phyloP scores from a whole-genome alignment of 495 filamentous ascomycete genomes.

The Echria macrotheca region DNA sequence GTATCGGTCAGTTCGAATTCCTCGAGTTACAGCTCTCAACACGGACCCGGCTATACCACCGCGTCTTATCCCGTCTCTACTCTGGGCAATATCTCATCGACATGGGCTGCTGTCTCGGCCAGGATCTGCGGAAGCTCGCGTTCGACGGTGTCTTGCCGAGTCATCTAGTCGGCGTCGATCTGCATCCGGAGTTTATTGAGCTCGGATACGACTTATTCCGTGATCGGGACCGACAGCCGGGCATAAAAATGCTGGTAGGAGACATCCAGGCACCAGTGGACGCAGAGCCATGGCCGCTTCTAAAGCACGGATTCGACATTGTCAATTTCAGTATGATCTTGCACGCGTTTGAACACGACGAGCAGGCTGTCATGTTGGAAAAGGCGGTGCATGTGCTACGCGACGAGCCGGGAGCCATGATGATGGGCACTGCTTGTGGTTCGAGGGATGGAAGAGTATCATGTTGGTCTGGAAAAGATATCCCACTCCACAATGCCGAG shows the following conservation, averaged over 20 bases:
- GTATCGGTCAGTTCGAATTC: conserved; percentile 37
- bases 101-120: conserved; percentile 47
- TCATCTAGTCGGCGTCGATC: conserved; percentile 45
- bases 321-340: conserved; percentile 41
- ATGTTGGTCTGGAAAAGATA: conserved; percentile 1
- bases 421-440: conserved; percentile 9
- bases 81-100: conserved; percentile 38
- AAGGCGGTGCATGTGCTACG: conserved; percentile 28
- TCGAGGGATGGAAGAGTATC: background rate
- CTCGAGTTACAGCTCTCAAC: conserved; percentile 31
- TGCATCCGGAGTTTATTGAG: conserved; percentile 45
- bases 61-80: conserved; percentile 37
- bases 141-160: conserved; percentile 37
- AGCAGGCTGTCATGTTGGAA: conserved; percentile 27
- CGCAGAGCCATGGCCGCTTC: conserved; percentile 14
- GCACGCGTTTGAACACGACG: conserved; percentile 40
- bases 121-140: conserved; percentile 47
- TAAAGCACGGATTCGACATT: conserved; percentile 25
- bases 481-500: conserved; percentile 37
- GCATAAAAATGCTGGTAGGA: conserved; percentile 22
- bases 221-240: conserved; percentile 25
- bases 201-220: conserved; percentile 43
- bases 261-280: conserved; percentile 28
- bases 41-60: conserved; percentile 26
- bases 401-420: conserved; percentile 31